These are phyloP conservation scores for Halteria grandinella DNA, from an alignment of 73 alveolate genomes.

Conservation along the genomic window DNA sequence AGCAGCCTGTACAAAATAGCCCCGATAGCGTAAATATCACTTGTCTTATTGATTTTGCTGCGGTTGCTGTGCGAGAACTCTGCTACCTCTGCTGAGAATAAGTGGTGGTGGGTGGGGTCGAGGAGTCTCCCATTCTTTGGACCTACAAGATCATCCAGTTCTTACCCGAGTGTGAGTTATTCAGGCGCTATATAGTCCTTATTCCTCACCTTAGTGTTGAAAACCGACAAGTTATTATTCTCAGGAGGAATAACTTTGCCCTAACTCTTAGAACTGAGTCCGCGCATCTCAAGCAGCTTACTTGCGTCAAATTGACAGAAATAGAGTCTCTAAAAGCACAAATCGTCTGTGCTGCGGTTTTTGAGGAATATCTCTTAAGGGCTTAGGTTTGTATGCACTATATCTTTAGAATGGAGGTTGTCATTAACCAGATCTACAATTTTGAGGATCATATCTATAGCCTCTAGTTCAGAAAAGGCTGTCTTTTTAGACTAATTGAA, in stretches of 20 bases:
- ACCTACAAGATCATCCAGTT: constrained; percentile 48
- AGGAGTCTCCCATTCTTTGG: constrained; percentile 55
- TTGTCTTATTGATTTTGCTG: constrained; percentile 25
- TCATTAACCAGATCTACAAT: constrained; percentile 62
- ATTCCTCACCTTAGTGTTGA: constrained; percentile 64
- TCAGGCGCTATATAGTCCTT: constrained; percentile 72
- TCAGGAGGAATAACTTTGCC: constrained; percentile 4
- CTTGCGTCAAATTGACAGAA: constrained; percentile 66
- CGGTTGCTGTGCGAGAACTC: constrained; percentile 15
- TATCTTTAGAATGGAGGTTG: constrained; percentile 58
- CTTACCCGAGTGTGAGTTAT: constrained; percentile 60
- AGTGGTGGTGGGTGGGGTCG: constrained; percentile 28
- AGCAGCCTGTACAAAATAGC: constrained; percentile 67
- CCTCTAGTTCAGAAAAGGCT: constrained; percentile 51
- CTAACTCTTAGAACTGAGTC: background rate
- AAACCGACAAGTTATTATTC: constrained; percentile 62
- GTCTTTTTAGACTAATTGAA: constrained; percentile 37
- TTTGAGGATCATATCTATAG: constrained; percentile 53
- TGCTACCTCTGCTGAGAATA: too few relatives aligned
- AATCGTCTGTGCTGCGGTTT: constrained; percentile 29
- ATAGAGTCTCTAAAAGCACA: constrained; percentile 61
- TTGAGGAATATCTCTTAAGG: constrained; percentile 60
- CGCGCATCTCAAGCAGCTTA: constrained; percentile 21
- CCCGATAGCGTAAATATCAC: constrained; percentile 76
- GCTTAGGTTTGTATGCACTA: constrained; percentile 66